These are phyloP conservation scores for Globisporangium uncinulatum DNA, from an alignment of 352 stramenopile species.

Conservation along the genomic window DNA sequence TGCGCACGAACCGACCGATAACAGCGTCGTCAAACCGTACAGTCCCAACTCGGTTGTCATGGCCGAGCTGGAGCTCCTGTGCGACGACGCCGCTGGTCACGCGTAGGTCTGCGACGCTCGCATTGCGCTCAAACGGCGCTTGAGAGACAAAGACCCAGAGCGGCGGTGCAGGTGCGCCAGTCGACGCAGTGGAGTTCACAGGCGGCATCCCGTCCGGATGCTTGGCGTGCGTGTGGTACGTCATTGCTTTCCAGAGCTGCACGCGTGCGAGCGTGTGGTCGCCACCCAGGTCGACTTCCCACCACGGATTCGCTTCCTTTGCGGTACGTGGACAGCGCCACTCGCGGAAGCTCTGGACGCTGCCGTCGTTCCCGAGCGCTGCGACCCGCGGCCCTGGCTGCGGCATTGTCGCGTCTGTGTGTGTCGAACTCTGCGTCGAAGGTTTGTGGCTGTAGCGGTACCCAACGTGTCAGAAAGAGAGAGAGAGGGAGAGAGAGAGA, in stretches of 20 bases:
- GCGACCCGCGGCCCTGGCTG: conserved; percentile 33
- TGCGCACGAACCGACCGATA: conserved; percentile 44
- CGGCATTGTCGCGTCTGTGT: conserved; percentile 25
- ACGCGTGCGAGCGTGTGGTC: conserved; percentile 29
- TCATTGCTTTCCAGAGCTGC: conserved; percentile 66
- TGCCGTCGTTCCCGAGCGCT: conserved; percentile 57
- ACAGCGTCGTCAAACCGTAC: conserved; percentile 10
- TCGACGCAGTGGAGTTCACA: conserved; percentile 25
- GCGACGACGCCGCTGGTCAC: neutral
- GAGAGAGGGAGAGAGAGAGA: neutral
- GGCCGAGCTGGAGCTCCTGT: conserved; percentile 8
- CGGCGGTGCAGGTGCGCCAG: conserved; percentile 23
- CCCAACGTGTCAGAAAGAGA: neutral
- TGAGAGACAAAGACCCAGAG: conserved; percentile 60
- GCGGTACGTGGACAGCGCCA: conserved; percentile 58
- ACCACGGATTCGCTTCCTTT: conserved; percentile 57
- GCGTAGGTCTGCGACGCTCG: neutral
- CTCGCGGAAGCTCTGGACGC: conserved; percentile 61
- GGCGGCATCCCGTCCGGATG: conserved; percentile 34
- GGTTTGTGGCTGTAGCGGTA: conserved; percentile 19
- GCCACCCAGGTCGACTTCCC: conserved; percentile 59
- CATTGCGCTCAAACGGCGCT: conserved; percentile 18
- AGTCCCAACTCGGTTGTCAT: conserved; percentile 18
- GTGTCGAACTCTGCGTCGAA: conserved; percentile 55
- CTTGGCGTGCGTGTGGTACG: conserved; percentile 59